Percentiles rank a stretch among this genome's conserved stretches.
Evolutionary conservation across 208 protist genomes (phyloP).

Genomic region (Naegleria lovaniensis): DNA sequence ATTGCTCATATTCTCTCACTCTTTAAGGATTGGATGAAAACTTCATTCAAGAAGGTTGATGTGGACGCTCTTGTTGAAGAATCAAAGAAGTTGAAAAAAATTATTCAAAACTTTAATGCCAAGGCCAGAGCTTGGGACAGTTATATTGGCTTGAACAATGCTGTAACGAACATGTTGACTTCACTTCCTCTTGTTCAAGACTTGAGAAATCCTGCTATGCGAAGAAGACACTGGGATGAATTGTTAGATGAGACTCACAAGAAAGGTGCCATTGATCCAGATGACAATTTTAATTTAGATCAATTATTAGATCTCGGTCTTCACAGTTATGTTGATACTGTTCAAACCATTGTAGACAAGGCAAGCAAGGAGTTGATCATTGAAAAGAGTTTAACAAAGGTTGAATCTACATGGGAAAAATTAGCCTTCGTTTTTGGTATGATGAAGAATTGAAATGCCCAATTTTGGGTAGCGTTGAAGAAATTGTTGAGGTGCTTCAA

Average conservation of each 20-base stretch:
- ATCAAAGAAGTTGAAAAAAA: constrained; percentile 82
- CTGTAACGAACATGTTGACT: constrained; percentile 86
- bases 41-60: constrained; percentile 83
- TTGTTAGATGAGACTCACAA: constrained; percentile 43
- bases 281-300: constrained; percentile 81
- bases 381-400: constrained; percentile 88
- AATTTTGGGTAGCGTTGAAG: constrained; percentile 79
- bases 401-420: constrained; percentile 85
- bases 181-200: constrained; percentile 81
- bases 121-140: constrained; percentile 85
- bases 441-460: constrained; percentile 73
- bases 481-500: constrained; percentile 88
- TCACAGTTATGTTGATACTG: constrained; percentile 90
- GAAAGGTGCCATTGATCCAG: constrained; percentile 70
- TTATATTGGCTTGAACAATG: constrained; percentile 81
- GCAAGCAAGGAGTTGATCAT: constrained; percentile 93
- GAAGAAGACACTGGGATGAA: constrained; percentile 88
- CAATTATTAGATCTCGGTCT: constrained; percentile 90
- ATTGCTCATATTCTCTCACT: constrained; percentile 79
- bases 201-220: constrained; percentile 83
- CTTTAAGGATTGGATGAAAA: constrained; percentile 83
- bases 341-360: constrained; percentile 92
- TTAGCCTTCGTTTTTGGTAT: constrained; percentile 79
- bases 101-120: constrained; percentile 73
- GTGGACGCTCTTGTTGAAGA: constrained; percentile 81